These are phyloP conservation scores for Saraca asoca DNA, from an alignment of 331 rosid genomes.

Conservation along the genomic window DNA sequence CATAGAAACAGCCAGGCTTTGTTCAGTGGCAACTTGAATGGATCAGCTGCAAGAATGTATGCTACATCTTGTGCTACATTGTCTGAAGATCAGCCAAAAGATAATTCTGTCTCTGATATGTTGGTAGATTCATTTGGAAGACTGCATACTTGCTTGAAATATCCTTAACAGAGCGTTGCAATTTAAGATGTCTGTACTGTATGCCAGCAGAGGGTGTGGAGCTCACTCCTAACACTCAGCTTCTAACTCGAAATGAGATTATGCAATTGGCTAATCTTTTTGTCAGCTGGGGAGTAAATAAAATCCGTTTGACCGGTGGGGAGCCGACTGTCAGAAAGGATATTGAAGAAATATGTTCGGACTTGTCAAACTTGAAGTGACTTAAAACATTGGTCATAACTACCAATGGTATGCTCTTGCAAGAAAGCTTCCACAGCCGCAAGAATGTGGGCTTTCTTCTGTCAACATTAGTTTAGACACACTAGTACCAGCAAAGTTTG, in stretches of 20 bases:
- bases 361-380: constrained; percentile 72
- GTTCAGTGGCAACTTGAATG: constrained; percentile 33
- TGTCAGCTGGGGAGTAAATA: constrained; percentile 76
- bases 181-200: constrained; percentile 88
- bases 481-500: constrained; percentile 84
- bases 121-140: constrained; percentile 91
- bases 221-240: constrained; percentile 64
- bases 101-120: constrained; percentile 71
- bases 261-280: constrained; percentile 69
- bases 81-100: constrained; percentile 49
- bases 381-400: constrained; percentile 72
- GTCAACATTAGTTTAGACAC: constrained; percentile 89
- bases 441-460: constrained; percentile 76
- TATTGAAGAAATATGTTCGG: constrained; percentile 79
- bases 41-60: constrained; percentile 41
- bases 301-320: constrained; percentile 92
- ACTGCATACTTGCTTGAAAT: constrained; percentile 83
- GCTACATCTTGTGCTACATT: constrained; percentile 53
- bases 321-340: constrained; percentile 94
- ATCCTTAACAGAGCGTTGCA: constrained; percentile 92
- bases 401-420: constrained; percentile 77
- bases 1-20: constrained; percentile 35
- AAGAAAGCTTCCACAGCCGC: constrained; percentile 74
- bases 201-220: constrained; percentile 94
- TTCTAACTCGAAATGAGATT: constrained; percentile 67